Percentiles rank a stretch among this genome's conserved stretches.
Conservation (phyloP, 352 stramenopile genomes). For the Saprolegnia diclina region DNA sequence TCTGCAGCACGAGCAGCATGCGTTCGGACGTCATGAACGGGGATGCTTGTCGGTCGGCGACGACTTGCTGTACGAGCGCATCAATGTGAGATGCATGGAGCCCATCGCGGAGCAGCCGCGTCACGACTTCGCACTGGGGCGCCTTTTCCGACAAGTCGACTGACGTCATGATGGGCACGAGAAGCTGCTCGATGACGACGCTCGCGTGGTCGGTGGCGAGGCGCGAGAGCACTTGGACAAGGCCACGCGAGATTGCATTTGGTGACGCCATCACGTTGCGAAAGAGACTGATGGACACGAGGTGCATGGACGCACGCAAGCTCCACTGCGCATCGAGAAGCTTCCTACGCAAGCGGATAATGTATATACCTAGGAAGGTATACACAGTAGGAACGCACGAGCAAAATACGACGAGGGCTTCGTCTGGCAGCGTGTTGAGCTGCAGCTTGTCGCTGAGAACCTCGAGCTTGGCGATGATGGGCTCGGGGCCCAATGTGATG, state of each 20-base stretch:
- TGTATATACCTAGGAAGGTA: no score
- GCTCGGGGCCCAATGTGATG: neutral
- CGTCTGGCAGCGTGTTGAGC: neutral
- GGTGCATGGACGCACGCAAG: neutral
- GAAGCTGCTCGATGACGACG: constrained; percentile 5
- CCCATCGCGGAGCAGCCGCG: constrained; percentile 7
- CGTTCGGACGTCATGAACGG: neutral
- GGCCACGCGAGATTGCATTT: neutral
- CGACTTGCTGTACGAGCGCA: neutral
- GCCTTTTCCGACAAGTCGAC: neutral
- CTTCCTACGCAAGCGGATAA: neutral
- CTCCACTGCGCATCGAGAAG: constrained; percentile 17
- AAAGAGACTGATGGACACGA: neutral
- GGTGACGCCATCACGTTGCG: neutral
- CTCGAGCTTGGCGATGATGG: neutral
- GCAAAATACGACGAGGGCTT: neutral
- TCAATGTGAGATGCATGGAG: neutral
- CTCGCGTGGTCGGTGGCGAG: neutral
- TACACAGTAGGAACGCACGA: no score
- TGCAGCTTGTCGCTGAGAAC: neutral
- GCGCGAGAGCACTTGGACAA: constrained; percentile 7
- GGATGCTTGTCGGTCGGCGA: neutral
- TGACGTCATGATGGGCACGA: constrained; percentile 10
- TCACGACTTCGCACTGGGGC: constrained; percentile 20
- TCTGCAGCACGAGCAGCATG: constrained; percentile 17